phyloP scores from a whole-genome alignment of 176 grass and related monocot genomes.

The Aegilops longissima region DNA sequence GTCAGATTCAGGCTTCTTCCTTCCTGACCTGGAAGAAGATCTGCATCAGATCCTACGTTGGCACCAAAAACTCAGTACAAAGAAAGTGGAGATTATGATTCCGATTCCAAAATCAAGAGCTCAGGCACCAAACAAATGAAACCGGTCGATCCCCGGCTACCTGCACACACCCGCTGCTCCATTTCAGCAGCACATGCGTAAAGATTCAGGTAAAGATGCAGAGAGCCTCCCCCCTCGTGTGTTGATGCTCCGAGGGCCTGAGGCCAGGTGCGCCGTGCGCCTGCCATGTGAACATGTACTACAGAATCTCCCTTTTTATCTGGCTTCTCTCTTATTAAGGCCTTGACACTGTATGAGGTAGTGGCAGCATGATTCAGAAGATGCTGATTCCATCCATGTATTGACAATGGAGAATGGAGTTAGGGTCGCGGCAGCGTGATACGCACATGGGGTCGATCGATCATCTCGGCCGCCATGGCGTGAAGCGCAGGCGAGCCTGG shows the following conservation, averaged over 20 bases:
- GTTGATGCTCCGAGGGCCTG: slow-evolving; percentile 11
- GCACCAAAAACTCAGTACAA: background rate
- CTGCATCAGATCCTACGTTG: background rate
- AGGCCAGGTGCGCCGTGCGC: slow-evolving; percentile 23
- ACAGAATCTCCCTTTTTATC: slow-evolving; percentile 23
- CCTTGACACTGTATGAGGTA: background rate
- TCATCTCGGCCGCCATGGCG: background rate
- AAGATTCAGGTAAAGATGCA: slow-evolving; percentile 29
- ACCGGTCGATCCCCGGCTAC: background rate
- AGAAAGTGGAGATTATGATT: background rate
- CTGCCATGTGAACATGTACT: slow-evolving; percentile 45
- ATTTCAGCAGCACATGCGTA: background rate
- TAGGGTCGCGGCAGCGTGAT: no score
- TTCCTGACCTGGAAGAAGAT: background rate
- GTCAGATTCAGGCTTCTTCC: slow-evolving; percentile 3
- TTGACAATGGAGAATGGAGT: background rate
- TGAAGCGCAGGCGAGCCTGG: background rate
- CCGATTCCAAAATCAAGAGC: background rate
- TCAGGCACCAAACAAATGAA: background rate
- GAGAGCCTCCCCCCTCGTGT: slow-evolving; percentile 22
- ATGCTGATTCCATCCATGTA: background rate
- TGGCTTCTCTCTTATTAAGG: background rate
- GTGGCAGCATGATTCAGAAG: slow-evolving; percentile 20
- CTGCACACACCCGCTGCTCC: background rate
- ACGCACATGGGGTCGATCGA: background rate